Evolutionary conservation across 495 filamentous ascomycete genomes (phyloP).

Genomic region (Cenococcum geophilum): DNA sequence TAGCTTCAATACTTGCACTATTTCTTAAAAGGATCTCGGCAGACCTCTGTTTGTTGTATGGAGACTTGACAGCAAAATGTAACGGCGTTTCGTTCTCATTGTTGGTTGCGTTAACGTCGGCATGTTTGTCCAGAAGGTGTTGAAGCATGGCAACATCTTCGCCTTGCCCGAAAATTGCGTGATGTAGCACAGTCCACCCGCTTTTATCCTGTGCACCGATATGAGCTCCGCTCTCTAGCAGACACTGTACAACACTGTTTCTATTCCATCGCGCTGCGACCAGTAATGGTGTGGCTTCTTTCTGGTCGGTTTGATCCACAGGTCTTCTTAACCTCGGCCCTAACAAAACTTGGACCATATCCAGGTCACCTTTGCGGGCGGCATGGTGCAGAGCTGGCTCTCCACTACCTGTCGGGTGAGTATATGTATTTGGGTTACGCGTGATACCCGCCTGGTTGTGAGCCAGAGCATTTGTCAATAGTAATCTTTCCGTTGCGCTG

Average conservation of each 20-base stretch:
- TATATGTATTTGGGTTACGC: background rate
- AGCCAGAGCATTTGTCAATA: background rate
- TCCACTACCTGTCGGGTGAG: background rate
- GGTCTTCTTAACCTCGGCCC: background rate
- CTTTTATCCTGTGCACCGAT: background rate
- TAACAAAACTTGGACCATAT: background rate
- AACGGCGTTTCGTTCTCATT: background rate
- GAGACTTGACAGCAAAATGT: background rate
- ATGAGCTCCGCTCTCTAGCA: background rate
- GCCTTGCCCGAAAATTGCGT: background rate
- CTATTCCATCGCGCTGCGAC: background rate
- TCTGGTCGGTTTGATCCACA: background rate
- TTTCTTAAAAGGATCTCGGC: background rate
- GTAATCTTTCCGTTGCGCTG: background rate
- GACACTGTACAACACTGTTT: background rate
- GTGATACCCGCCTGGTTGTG: background rate
- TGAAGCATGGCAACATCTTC: background rate
- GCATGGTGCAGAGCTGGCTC: background rate
- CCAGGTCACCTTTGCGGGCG: background rate
- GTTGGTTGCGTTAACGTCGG: background rate
- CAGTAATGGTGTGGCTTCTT: background rate
- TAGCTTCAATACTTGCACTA: background rate
- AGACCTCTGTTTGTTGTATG: background rate
- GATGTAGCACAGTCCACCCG: background rate
- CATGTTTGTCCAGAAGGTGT: background rate